These are phyloP conservation scores for Colletotrichum sidae DNA, from an alignment of 2,329 filamentous ascomycete species.

Conservation along the genomic window DNA sequence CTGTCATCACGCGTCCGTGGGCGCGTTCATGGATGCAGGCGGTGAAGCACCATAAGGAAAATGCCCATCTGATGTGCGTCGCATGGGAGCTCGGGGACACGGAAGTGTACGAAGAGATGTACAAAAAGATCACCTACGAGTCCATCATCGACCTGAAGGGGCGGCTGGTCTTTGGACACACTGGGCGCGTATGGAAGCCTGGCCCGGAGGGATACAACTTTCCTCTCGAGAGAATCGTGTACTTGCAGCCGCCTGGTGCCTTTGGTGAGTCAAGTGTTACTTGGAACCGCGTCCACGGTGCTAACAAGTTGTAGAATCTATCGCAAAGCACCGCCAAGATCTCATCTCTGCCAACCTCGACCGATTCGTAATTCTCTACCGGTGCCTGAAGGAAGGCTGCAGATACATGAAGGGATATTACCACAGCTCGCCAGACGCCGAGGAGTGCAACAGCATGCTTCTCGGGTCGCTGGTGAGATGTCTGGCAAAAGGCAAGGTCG, in stretches of 20 bases:
- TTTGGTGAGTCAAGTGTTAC: conserved; percentile 21
- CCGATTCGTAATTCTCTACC: conserved; percentile 29
- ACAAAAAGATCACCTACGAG: conserved; percentile 29
- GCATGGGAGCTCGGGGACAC: conserved; percentile 36
- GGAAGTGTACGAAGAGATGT: conserved; percentile 29
- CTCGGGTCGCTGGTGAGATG: conserved; percentile 27
- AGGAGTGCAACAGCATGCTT: conserved; percentile 37
- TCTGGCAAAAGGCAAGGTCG: conserved; percentile 30
- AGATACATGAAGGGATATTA: conserved; percentile 36
- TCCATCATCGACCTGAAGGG: conserved; percentile 28
- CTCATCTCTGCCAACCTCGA: conserved; percentile 27
- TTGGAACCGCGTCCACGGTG: background rate
- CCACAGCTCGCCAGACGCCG: conserved; percentile 32
- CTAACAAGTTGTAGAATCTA: conserved; percentile 17
- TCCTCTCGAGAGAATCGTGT: conserved; percentile 26
- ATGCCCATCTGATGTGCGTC: conserved; percentile 27
- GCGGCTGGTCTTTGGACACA: conserved; percentile 25
- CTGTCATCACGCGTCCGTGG: conserved; percentile 40
- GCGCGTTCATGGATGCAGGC: conserved; percentile 36
- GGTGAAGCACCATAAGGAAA: conserved; percentile 12
- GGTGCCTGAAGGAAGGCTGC: conserved; percentile 34
- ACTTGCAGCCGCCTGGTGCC: conserved; percentile 20
- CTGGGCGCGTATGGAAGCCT: conserved; percentile 20
- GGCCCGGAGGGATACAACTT: conserved; percentile 34
- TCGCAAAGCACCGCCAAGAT: conserved; percentile 24